A percentile compares a stretch with the other conserved stretches of the same genome.
phyloP scores from a whole-genome alignment of 2,329 filamentous ascomycete genomes.

The Neospermospora avenae region DNA sequence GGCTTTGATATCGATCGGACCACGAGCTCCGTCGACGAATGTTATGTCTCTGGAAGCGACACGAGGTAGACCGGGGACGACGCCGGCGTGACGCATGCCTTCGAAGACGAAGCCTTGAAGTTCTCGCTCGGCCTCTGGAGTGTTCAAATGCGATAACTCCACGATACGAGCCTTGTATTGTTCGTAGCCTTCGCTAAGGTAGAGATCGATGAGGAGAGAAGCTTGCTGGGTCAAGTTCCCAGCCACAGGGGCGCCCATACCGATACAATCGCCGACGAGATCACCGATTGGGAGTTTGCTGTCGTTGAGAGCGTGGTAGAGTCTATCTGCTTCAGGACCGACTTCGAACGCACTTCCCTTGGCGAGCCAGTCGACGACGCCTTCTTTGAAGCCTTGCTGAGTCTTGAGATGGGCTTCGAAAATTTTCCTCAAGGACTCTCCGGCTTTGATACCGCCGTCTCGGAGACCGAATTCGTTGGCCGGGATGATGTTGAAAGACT shows the following conservation, averaged over 20 bases:
- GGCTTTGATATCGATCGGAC: slow-evolving; percentile 44
- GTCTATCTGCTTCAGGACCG: slow-evolving; percentile 46
- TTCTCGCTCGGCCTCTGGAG: slow-evolving; percentile 42
- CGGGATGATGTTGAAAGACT: slow-evolving; percentile 51
- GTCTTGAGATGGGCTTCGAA: slow-evolving; percentile 45
- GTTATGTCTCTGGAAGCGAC: slow-evolving; percentile 43
- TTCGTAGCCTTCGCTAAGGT: slow-evolving; percentile 47
- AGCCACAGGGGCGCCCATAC: slow-evolving; percentile 47
- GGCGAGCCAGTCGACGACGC: slow-evolving; percentile 44
- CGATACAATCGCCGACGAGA: slow-evolving; percentile 48
- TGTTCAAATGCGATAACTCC: slow-evolving; percentile 45
- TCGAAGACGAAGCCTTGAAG: slow-evolving; percentile 52
- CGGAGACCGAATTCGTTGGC: slow-evolving; percentile 47
- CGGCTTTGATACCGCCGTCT: slow-evolving; percentile 42
- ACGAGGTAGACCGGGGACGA: slow-evolving; percentile 50
- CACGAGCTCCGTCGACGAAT: slow-evolving; percentile 45
- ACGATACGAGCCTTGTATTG: slow-evolving; percentile 49
- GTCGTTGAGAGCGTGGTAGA: slow-evolving; percentile 48
- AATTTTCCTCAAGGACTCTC: slow-evolving; percentile 39
- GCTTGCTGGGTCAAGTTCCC: slow-evolving; percentile 52
- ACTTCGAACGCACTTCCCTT: slow-evolving; percentile 49
- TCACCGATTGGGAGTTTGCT: slow-evolving; percentile 46
- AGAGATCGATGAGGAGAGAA: slow-evolving; percentile 50
- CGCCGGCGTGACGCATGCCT: slow-evolving; percentile 51
- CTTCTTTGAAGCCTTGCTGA: slow-evolving; percentile 41